Conservation (phyloP, 148 eudicot species). For the Arbutus unedo region DNA sequence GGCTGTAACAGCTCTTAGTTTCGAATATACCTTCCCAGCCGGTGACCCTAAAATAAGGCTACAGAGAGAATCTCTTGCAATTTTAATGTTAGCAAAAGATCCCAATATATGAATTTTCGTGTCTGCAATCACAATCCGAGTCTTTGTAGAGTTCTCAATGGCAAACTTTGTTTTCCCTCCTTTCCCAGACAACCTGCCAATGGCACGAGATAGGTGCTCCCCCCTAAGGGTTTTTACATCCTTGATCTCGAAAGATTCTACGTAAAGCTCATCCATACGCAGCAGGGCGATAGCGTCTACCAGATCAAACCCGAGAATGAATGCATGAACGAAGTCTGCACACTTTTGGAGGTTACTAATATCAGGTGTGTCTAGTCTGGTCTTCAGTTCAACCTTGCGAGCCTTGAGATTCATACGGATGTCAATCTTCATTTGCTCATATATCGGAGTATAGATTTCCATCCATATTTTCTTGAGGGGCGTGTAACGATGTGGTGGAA, state of each 20-base stretch:
- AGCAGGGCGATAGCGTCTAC: slow-evolving; percentile 62
- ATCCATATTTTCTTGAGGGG: slow-evolving; percentile 78
- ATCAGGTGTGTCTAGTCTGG: slow-evolving; percentile 72
- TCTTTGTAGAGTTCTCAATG: slow-evolving; percentile 78
- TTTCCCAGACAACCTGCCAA: slow-evolving; percentile 81
- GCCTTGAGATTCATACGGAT: slow-evolving; percentile 78
- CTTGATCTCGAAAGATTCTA: slow-evolving; percentile 74
- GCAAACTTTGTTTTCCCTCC: slow-evolving; percentile 90
- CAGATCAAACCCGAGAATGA: slow-evolving; percentile 82
- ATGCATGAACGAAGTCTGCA: slow-evolving; percentile 80
- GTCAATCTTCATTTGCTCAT: slow-evolving; percentile 80
- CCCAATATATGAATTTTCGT: slow-evolving; percentile 74
- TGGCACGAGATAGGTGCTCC: slow-evolving; percentile 80
- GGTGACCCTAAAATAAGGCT: slow-evolving; percentile 86
- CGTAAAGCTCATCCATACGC: slow-evolving; percentile 73
- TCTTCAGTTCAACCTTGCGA: slow-evolving; percentile 70
- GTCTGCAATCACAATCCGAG: slow-evolving; percentile 82
- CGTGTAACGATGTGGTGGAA: slow-evolving; percentile 69
- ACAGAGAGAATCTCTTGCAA: slow-evolving; percentile 73
- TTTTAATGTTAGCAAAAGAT: slow-evolving; percentile 58
- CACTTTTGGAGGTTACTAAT: slow-evolving; percentile 70
- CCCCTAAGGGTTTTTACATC: slow-evolving; percentile 83
- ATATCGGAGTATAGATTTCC: slow-evolving; percentile 72
- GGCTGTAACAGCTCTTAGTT: slow-evolving; percentile 75
- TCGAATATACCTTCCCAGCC: slow-evolving; percentile 89